Evolutionary conservation across 345 rosid species (phyloP).

Genomic region (Citrus sp.): DNA sequence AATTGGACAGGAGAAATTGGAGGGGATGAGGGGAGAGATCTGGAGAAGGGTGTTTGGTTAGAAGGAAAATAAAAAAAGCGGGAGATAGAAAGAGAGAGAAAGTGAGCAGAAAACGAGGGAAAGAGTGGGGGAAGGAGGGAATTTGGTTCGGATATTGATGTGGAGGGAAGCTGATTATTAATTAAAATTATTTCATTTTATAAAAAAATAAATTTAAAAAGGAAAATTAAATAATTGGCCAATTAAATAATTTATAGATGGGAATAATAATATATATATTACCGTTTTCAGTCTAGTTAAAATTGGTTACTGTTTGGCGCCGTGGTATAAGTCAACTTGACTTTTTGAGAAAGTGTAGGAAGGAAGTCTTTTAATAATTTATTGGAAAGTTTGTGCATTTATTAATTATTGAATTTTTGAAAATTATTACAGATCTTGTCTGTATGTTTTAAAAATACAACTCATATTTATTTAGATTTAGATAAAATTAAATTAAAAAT

Average conservation of each 20-base stretch:
- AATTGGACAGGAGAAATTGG: conserved; percentile 5
- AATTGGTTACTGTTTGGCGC: neutral
- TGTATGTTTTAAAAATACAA: neutral
- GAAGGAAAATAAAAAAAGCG: conserved; percentile 35
- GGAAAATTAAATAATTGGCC: neutral
- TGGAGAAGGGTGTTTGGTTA: conserved; percentile 34
- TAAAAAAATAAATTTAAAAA: neutral
- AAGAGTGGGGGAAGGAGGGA: conserved; percentile 51
- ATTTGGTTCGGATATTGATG: conserved; percentile 93
- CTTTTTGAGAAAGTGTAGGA: neutral
- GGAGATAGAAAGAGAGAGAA: conserved; percentile 49
- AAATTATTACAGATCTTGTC: neutral
- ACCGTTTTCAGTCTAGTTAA: neutral
- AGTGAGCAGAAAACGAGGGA: conserved; percentile 61
- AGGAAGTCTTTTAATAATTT: neutral
- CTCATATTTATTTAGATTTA: neutral
- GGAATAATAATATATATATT: too few relatives aligned
- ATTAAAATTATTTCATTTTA: neutral
- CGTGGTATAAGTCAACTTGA: neutral
- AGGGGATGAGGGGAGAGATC: conserved; percentile 14
- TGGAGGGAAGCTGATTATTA: conserved; percentile 71
- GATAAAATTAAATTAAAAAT: too few relatives aligned
- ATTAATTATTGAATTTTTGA: too few relatives aligned
- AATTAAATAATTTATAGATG: neutral
- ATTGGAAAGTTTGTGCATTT: neutral